Evolutionary conservation across 2,329 filamentous ascomycete genomes (phyloP).

Genomic region (Cladosporium sp.): DNA sequence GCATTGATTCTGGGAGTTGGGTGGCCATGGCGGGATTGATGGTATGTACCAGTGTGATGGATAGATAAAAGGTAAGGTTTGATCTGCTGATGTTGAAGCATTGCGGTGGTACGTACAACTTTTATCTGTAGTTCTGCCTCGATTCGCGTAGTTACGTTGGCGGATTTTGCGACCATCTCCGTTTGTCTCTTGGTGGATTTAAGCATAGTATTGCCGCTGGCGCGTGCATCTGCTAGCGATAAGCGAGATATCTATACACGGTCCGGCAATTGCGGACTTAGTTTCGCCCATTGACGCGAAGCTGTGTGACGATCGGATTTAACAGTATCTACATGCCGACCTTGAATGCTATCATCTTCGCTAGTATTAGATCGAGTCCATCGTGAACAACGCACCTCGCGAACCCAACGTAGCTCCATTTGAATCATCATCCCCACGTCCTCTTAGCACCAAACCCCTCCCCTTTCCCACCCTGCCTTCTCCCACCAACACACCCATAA

Average conservation of each 20-base stretch:
- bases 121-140: background rate
- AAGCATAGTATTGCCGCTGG: background rate
- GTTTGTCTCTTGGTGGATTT: background rate
- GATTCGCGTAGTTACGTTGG: background rate
- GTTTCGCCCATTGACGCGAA: background rate
- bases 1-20: slow-evolving; percentile 24
- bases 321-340: background rate
- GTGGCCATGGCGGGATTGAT: background rate
- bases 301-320: background rate
- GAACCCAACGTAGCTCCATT: background rate
- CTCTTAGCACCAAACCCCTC: slow-evolving; percentile 3
- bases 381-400: background rate
- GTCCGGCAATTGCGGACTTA: background rate
- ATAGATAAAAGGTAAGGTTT: background rate
- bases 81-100: background rate
- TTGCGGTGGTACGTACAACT: background rate
- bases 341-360: background rate
- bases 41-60: background rate
- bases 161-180: background rate
- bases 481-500: slow-evolving; percentile 48
- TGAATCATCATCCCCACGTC: slow-evolving; percentile 12
- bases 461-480: background rate
- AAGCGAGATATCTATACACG: background rate
- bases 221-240: background rate
- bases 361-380: background rate